A percentile compares a stretch with the other conserved stretches of the same genome.
These are phyloP conservation scores for Lathyrus oleraceus DNA, from an alignment of 306 rosid species.

Conservation along the genomic window DNA sequence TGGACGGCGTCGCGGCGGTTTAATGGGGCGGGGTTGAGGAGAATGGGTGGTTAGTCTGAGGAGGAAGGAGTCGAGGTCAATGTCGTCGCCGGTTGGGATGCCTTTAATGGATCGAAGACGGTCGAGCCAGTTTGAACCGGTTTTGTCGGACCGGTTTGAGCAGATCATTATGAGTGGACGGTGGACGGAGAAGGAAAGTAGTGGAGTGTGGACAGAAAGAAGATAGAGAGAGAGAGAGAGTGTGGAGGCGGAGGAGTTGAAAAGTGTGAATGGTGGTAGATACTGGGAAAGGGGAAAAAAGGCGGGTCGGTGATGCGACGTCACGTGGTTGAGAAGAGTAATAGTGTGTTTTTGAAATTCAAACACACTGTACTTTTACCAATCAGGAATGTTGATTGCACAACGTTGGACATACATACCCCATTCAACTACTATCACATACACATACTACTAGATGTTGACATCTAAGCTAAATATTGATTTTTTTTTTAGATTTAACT, in stretches of 20 bases:
- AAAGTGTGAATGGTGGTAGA: neutral
- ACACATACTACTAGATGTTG: neutral
- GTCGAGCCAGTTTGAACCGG: conserved; percentile 81
- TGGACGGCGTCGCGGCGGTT: conserved; percentile 13
- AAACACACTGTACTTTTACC: neutral
- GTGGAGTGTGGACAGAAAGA: conserved; percentile 1
- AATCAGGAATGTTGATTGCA: neutral
- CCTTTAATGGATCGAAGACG: conserved; percentile 90
- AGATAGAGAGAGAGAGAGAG: neutral
- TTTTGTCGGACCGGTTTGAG: conserved; percentile 57
- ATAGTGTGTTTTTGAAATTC: conserved; percentile 32
- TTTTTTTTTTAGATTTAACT: too few species aligned
- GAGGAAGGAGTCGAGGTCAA: conserved; percentile 71
- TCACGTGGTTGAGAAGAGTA: conserved; percentile 29
- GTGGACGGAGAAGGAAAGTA: neutral
- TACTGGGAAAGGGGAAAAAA: neutral
- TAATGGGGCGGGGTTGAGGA: conserved; percentile 34
- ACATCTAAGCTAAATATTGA: neutral
- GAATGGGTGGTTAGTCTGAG: conserved; percentile 37
- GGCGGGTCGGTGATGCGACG: conserved; percentile 39
- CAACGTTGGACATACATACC: neutral
- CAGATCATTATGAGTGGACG: conserved; percentile 55
- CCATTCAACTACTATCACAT: neutral
- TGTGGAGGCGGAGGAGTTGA: neutral
- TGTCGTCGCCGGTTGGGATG: conserved; percentile 59